Evolutionary conservation across 2,329 filamentous ascomycete species (phyloP).

Genomic region (Stachybotrys chlorohalonatus): DNA sequence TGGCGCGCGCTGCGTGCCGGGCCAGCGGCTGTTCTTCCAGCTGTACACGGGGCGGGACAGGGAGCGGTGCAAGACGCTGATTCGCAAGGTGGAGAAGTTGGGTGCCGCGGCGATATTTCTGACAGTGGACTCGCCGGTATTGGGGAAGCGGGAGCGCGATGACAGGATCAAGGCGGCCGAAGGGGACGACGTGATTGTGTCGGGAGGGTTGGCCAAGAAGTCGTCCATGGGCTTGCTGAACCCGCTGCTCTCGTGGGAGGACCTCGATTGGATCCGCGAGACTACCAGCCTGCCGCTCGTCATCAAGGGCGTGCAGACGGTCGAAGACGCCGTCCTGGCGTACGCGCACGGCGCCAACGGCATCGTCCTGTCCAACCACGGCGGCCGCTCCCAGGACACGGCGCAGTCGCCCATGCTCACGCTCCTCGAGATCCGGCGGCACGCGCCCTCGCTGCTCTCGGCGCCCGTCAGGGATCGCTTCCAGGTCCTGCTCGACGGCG

Average conservation of each 20-base stretch:
- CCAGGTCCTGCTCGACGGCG: conserved; percentile 47
- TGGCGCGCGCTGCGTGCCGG: background rate
- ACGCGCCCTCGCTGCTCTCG: conserved; percentile 2
- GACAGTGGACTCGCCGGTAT: background rate
- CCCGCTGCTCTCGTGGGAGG: background rate
- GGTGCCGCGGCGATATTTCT: background rate
- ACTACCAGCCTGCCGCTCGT: background rate
- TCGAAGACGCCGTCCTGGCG: background rate
- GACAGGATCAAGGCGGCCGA: background rate
- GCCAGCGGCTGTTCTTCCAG: background rate
- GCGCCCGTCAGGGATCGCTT: background rate
- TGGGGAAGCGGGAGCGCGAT: background rate
- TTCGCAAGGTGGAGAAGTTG: background rate
- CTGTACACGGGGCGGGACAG: background rate
- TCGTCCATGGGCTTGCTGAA: background rate
- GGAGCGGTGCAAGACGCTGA: background rate
- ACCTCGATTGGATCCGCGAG: background rate
- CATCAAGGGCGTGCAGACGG: background rate
- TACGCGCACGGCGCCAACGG: background rate
- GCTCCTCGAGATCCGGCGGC: conserved; percentile 5
- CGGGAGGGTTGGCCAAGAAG: background rate
- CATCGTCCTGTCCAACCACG: background rate
- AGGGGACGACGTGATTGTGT: background rate
- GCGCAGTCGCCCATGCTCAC: conserved; percentile 6
- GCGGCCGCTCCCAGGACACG: background rate